Evolutionary conservation across 106 monocot genomes (phyloP).

Genomic region (Gastrodia elata): DNA sequence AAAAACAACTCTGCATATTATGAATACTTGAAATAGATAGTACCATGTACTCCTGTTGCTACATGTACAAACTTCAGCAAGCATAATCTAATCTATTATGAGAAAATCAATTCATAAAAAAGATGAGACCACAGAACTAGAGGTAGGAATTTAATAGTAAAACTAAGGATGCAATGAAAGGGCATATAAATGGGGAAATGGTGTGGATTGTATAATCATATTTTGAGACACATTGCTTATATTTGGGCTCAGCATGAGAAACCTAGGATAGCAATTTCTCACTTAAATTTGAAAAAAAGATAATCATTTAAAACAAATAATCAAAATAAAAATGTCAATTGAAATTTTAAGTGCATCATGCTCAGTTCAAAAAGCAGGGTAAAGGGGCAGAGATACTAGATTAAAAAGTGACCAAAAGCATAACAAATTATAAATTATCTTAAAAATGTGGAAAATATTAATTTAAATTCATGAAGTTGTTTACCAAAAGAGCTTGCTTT

Average conservation of each 20-base stretch:
- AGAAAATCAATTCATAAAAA: not conserved
- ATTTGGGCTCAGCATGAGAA: not conserved
- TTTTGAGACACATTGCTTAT: not conserved
- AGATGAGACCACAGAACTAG: not conserved
- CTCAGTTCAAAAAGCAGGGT: not conserved
- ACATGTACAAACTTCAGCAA: not conserved
- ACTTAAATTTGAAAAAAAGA: not conserved
- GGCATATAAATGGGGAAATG: not conserved
- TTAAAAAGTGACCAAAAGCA: not conserved
- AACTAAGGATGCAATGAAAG: not conserved
- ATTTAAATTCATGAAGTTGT: not conserved
- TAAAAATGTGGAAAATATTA: not conserved
- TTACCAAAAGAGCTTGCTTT: constrained; percentile 95
- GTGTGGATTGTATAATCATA: not conserved
- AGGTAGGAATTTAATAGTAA: not conserved
- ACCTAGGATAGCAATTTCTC: not conserved
- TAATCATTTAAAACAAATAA: not conserved
- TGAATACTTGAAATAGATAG: not conserved
- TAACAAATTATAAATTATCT: not conserved
- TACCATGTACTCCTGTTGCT: not conserved
- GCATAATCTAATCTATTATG: not conserved
- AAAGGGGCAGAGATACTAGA: not conserved
- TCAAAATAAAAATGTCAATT: not conserved
- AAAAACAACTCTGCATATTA: not conserved
- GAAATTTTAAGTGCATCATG: not conserved